A percentile compares a stretch with the other conserved stretches of the same genome.
These are phyloP conservation scores for Phoenix dactylifera DNA, from an alignment of 176 grass and related monocot genomes.

Conservation along the genomic window DNA sequence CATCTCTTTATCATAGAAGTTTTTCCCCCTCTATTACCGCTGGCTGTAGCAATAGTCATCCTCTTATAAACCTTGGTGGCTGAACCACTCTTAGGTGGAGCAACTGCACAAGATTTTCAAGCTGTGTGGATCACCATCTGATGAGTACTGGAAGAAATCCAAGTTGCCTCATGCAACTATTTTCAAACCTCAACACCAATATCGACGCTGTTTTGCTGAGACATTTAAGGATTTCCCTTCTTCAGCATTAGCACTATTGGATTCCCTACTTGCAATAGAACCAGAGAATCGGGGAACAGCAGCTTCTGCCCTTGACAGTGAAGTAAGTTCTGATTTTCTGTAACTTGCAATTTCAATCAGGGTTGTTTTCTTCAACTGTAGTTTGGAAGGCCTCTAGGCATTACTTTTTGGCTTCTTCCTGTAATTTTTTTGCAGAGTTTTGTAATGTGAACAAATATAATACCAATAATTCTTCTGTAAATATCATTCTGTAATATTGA, in stretches of 20 bases:
- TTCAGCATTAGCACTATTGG: slow-evolving; percentile 57
- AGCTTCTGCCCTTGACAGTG: slow-evolving; percentile 60
- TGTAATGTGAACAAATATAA: no score
- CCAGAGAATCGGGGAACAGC: slow-evolving; percentile 64
- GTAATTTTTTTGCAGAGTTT: no score
- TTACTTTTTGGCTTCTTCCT: no score
- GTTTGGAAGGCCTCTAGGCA: no score
- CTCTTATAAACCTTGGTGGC: not conserved
- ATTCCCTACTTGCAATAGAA: slow-evolving; percentile 74
- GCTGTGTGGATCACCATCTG: slow-evolving; percentile 63
- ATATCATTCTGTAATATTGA: no score
- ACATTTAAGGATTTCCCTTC: slow-evolving; percentile 64
- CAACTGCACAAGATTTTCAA: slow-evolving; percentile 99
- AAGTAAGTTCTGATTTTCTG: slow-evolving; percentile 41
- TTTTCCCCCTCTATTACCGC: not conserved
- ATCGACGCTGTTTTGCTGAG: slow-evolving; percentile 57
- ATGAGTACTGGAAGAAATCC: slow-evolving; percentile 65
- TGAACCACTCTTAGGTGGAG: slow-evolving; percentile 49
- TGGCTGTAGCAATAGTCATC: slow-evolving; percentile 9
- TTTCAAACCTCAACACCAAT: slow-evolving; percentile 76
- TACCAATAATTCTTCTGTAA: no score
- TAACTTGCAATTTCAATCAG: no score
- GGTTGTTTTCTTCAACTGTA: no score
- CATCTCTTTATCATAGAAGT: no score
- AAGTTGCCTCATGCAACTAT: slow-evolving; percentile 73